phyloP scores from a whole-genome alignment of 768 basidiomycete genomes.

The Psilocybe cyanescens region DNA sequence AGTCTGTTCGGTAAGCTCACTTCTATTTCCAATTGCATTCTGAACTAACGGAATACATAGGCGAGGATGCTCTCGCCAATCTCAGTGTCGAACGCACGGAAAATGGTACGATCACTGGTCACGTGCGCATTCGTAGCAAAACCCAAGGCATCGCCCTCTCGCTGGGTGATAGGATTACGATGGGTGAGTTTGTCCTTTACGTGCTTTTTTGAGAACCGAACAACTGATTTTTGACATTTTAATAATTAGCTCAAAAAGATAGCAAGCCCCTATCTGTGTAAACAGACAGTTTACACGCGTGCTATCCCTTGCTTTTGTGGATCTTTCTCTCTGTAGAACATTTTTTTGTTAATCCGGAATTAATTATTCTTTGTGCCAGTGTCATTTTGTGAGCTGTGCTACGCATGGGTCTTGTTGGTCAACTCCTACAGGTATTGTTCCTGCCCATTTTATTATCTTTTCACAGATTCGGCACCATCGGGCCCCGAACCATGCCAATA shows the following conservation, averaged over 20 bases:
- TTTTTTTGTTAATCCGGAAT: background rate
- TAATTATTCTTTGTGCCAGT: background rate
- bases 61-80: slow-evolving; percentile 96
- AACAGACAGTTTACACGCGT: background rate
- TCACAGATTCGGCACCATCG: background rate
- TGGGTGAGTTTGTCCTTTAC: slow-evolving; percentile 40
- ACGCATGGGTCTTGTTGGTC: no score
- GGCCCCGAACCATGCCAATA: background rate
- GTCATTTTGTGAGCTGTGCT: no score
- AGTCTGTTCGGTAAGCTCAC: slow-evolving; percentile 82
- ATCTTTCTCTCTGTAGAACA: background rate
- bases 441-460: background rate
- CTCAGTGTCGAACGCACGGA: slow-evolving; percentile 90
- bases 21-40: background rate
- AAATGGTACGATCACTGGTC: slow-evolving; percentile 81
- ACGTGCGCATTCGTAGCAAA: slow-evolving; percentile 95
- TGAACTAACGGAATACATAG: slow-evolving; percentile 38
- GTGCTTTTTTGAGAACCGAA: background rate
- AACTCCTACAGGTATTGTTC: no score
- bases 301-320: background rate
- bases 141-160: slow-evolving; percentile 97
- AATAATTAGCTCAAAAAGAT: slow-evolving; percentile 23
- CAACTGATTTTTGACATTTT: background rate
- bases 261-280: slow-evolving; percentile 22
- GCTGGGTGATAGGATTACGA: slow-evolving; percentile 87